Percentiles rank a stretch among this genome's conserved stretches.
Evolutionary conservation across 108 stramenopile species (phyloP).

Genomic region (Hondaea fermentalgiana): DNA sequence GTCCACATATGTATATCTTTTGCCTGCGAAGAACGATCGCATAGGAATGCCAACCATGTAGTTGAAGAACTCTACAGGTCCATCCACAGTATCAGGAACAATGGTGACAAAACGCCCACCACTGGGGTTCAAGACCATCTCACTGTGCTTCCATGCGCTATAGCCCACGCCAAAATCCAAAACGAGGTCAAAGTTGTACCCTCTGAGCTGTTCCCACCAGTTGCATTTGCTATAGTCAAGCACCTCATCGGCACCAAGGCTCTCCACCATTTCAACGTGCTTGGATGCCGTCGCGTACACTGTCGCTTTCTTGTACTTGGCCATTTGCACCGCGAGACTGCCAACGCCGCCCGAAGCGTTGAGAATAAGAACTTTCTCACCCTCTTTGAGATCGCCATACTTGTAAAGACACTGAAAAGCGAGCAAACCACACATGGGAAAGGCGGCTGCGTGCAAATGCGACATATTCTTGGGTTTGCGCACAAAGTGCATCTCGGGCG

Average conservation of each 20-base stretch:
- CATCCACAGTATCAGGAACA: neutral
- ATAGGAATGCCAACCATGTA: neutral
- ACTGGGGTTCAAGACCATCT: neutral
- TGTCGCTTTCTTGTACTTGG: neutral
- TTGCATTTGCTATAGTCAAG: neutral
- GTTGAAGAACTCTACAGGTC: neutral
- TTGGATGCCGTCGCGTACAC: neutral
- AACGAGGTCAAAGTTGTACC: neutral
- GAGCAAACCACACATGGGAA: neutral
- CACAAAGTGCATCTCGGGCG: neutral
- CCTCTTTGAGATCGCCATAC: neutral
- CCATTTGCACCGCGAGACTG: conserved; percentile 1
- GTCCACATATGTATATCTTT: neutral
- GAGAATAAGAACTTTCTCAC: neutral
- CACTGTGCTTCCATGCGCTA: neutral
- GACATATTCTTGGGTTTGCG: neutral
- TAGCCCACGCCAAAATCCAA: conserved; percentile 14
- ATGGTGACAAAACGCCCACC: neutral
- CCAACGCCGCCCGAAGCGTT: neutral
- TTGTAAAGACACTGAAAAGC: neutral
- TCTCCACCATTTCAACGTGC: neutral
- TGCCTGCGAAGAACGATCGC: neutral
- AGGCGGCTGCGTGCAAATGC: neutral
- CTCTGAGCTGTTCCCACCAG: neutral
- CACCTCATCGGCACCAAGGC: neutral